Conservation (phyloP, 176 grass and related monocot genomes). For the Eleusine coracana region DNA sequence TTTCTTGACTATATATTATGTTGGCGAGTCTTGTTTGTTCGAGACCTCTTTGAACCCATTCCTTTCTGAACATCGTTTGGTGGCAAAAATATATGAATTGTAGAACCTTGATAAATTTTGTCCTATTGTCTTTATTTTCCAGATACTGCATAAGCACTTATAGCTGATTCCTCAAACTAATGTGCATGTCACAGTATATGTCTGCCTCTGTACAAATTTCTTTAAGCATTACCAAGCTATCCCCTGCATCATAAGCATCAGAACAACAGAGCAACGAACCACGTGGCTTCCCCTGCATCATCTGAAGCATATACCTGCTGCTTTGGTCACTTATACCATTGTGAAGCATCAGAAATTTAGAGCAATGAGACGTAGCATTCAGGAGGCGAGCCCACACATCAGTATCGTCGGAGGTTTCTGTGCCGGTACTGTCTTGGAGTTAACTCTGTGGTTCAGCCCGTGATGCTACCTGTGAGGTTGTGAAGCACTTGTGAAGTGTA, state of each 20-base stretch:
- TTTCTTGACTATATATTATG: not conserved
- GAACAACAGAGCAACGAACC: conserved; percentile 11
- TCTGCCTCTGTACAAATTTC: not conserved
- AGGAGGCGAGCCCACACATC: not conserved
- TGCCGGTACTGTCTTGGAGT: conserved; percentile 5
- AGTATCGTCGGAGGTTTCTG: too few relatives aligned
- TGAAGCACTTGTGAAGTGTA: not conserved
- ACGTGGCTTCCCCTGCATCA: not conserved
- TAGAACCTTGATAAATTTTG: not conserved
- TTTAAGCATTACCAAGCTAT: not conserved
- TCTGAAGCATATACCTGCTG: not conserved
- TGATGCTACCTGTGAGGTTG: not conserved
- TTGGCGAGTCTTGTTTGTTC: not conserved
- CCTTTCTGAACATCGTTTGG: not conserved
- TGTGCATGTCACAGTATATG: not conserved
- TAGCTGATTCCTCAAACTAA: not conserved
- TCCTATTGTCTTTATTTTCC: not conserved
- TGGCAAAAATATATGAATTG: not conserved
- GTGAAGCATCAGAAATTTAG: conserved; percentile 8
- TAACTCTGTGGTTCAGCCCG: not conserved
- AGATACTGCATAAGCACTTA: not conserved
- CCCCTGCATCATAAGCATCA: not conserved
- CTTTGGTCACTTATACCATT: not conserved
- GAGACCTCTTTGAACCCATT: not conserved
- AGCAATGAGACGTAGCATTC: conserved; percentile 4